phyloP scores from a whole-genome alignment of 441 rosid genomes.

The Breynia disticha region DNA sequence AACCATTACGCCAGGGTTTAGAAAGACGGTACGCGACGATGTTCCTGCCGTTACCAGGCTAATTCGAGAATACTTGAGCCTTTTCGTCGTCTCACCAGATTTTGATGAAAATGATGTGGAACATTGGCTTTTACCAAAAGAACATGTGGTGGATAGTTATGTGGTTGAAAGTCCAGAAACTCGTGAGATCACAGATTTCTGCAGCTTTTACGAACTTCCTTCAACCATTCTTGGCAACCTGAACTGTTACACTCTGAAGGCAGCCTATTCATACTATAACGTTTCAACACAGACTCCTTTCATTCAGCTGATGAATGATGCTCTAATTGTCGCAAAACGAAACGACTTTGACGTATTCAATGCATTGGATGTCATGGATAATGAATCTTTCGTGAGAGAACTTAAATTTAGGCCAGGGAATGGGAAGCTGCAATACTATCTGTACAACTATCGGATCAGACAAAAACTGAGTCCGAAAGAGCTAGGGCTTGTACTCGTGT shows the following conservation, averaged over 20 bases:
- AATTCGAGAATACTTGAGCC: slow-evolving; percentile 51
- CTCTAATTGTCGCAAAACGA: slow-evolving; percentile 65
- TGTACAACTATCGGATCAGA: slow-evolving; percentile 60
- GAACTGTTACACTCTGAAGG: slow-evolving; percentile 62
- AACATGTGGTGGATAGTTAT: slow-evolving; percentile 69
- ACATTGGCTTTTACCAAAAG: slow-evolving; percentile 86
- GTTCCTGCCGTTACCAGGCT: slow-evolving; percentile 73
- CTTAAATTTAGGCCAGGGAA: slow-evolving; percentile 92
- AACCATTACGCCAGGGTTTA: slow-evolving; percentile 65
- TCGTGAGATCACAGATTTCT: slow-evolving; percentile 83
- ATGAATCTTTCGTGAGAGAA: slow-evolving; percentile 71
- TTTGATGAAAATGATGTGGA: slow-evolving; percentile 78
- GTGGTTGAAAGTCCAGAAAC: slow-evolving; percentile 83
- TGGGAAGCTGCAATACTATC: slow-evolving; percentile 89
- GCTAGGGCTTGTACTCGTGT: slow-evolving; percentile 86
- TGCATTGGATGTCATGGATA: slow-evolving; percentile 85
- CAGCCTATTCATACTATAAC: slow-evolving; percentile 91
- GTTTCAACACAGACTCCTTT: slow-evolving; percentile 64
- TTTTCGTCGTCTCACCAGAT: slow-evolving; percentile 71
- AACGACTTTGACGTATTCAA: slow-evolving; percentile 86
- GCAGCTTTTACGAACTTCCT: slow-evolving; percentile 95
- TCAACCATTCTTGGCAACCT: slow-evolving; percentile 87
- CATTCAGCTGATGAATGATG: slow-evolving; percentile 90
- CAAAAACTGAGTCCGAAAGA: slow-evolving; percentile 54
- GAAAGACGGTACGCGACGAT: slow-evolving; percentile 70